Evolutionary conservation across 768 basidiomycete species (phyloP).

Genomic region (Leccinellum albellum): DNA sequence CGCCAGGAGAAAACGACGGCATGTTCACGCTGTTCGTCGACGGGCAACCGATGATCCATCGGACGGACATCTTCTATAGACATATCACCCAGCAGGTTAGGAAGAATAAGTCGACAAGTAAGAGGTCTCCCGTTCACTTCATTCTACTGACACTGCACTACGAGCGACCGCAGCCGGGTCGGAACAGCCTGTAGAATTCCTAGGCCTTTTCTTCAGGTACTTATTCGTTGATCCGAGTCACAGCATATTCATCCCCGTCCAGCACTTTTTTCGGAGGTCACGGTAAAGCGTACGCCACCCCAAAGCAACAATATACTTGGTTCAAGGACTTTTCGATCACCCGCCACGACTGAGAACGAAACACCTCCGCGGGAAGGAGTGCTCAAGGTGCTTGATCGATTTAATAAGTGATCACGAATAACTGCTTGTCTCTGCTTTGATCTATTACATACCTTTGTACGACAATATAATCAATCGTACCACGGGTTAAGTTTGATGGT

Average conservation of each 20-base stretch:
- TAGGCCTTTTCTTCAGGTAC: constrained; percentile 77
- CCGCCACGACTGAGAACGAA: constrained; percentile 17
- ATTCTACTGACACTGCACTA: not conserved
- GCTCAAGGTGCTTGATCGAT: not conserved
- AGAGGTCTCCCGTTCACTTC: constrained; percentile 7
- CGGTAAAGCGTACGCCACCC: constrained; percentile 60
- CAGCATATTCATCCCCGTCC: not conserved
- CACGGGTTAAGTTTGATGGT: no score
- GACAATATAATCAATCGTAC: not conserved
- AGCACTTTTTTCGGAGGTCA: constrained; percentile 83
- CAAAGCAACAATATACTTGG: constrained; percentile 71
- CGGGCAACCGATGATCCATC: constrained; percentile 48
- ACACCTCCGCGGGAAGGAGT: not conserved
- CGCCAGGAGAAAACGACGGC: constrained; percentile 69
- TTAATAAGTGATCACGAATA: not conserved
- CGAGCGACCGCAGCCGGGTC: not conserved
- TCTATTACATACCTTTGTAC: not conserved
- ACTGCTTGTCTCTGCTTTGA: not conserved
- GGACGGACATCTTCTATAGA: constrained; percentile 62
- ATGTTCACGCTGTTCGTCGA: constrained; percentile 62
- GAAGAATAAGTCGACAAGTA: not conserved
- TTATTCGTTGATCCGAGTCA: not conserved
- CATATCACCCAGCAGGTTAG: constrained; percentile 26
- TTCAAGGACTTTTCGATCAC: constrained; percentile 66
- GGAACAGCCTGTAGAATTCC: constrained; percentile 34